Conservation (phyloP, 768 basidiomycete genomes). For the Tephrocybe sp. region DNA sequence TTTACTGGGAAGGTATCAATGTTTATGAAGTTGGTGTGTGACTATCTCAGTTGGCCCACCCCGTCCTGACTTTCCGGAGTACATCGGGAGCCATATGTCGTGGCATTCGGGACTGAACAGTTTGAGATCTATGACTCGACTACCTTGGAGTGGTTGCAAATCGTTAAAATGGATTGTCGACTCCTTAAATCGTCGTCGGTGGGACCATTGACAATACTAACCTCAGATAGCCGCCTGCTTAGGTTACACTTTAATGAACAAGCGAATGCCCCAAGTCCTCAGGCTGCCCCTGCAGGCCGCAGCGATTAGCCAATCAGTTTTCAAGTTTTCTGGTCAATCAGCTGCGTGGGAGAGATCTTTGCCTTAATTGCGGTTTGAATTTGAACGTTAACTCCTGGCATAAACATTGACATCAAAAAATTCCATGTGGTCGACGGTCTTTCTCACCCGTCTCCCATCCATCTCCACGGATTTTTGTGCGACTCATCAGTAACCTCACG, state of each 20-base stretch:
- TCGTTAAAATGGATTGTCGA: conserved; percentile 47
- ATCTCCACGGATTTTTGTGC: too few species aligned
- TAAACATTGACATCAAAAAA: too few species aligned
- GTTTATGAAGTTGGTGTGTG: conserved; percentile 10
- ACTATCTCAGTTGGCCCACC: neutral
- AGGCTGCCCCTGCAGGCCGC: too few species aligned
- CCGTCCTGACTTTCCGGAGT: conserved; percentile 34
- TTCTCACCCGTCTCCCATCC: too few species aligned
- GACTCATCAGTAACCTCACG: too few species aligned
- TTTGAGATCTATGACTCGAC: conserved; percentile 77
- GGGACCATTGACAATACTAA: conserved; percentile 12
- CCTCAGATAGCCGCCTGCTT: conserved; percentile 7
- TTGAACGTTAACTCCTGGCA: too few species aligned
- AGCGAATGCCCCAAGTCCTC: too few species aligned
- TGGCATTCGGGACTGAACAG: conserved; percentile 74
- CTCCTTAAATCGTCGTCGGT: conserved; percentile 13
- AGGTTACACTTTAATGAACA: conserved; percentile 8
- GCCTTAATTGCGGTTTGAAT: too few species aligned
- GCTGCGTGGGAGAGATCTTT: too few species aligned
- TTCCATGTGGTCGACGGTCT: too few species aligned
- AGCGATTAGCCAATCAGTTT: too few species aligned
- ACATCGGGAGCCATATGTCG: conserved; percentile 73
- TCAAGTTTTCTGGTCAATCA: too few species aligned
- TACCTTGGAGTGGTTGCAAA: conserved; percentile 65
- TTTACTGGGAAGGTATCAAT: conserved; percentile 5